Conservation (phyloP, 2,329 filamentous ascomycete genomes). For the Aspergillus nomiae region DNA sequence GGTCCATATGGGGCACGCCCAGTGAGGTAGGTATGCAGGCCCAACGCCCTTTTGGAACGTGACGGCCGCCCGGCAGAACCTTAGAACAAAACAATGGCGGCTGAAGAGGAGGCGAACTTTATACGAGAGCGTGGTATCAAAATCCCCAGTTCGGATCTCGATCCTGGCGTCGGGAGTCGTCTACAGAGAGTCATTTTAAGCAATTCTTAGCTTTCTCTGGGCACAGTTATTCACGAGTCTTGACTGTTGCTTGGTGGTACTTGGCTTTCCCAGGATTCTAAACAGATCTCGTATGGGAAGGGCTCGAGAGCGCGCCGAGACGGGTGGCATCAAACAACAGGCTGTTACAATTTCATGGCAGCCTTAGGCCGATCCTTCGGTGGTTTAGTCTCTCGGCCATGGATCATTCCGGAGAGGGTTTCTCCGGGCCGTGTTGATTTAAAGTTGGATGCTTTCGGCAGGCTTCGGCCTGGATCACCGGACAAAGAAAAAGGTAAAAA, state of each 20-base stretch:
- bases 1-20: not conserved
- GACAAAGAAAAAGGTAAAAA: not conserved
- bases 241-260: conserved; percentile 5
- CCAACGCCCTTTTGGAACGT: not conserved
- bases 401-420: conserved; percentile 1
- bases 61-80: not conserved
- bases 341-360: conserved; percentile 1
- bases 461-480: not conserved
- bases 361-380: conserved; percentile 10
- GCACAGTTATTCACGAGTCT: conserved; percentile 2
- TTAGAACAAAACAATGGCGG: not conserved
- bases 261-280: conserved; percentile 1
- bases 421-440: conserved; percentile 1
- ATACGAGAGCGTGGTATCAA: not conserved
- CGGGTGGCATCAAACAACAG: not conserved
- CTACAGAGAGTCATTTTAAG: conserved; percentile 7
- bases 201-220: conserved; percentile 10
- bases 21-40: not conserved
- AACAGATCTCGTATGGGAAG: not conserved
- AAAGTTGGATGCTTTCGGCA: conserved; percentile 5
- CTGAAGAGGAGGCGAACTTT: not conserved
- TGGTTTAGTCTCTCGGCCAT: not conserved
- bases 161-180: not conserved
- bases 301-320: not conserved
- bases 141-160: not conserved